These are phyloP conservation scores for Serendipita sp. DNA, from an alignment of 768 basidiomycete species.

Conservation along the genomic window DNA sequence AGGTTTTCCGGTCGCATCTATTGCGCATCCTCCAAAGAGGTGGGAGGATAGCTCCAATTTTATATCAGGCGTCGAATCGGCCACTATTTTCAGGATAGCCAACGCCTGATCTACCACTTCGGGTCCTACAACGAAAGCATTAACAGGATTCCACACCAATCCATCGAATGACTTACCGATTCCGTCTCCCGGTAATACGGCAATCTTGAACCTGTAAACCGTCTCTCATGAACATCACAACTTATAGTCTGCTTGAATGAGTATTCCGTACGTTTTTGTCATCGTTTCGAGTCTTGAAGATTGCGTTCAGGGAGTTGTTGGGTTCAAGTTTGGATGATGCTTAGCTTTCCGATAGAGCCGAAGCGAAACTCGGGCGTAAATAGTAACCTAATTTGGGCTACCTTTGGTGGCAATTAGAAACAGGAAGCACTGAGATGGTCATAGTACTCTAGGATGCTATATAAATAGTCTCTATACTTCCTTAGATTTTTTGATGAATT, in stretches of 20 bases:
- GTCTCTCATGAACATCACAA: not conserved
- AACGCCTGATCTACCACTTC: conserved; percentile 79
- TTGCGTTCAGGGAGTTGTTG: too few relatives aligned
- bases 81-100: conserved; percentile 61
- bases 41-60: conserved; percentile 60
- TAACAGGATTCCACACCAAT: not conserved
- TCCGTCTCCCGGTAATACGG: conserved; percentile 88
- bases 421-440: too few relatives aligned
- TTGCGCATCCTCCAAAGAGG: conserved; percentile 84
- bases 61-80: conserved; percentile 43
- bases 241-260: not conserved
- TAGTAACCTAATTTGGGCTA: not conserved
- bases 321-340: too few relatives aligned
- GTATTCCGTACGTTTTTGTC: not conserved
- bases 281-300: not conserved
- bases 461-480: too few relatives aligned
- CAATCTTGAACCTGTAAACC: conserved; percentile 62
- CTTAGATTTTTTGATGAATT: too few relatives aligned
- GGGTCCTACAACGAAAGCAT: conserved; percentile 41
- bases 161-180: conserved; percentile 45
- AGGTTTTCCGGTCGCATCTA: conserved; percentile 75
- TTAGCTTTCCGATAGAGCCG: too few relatives aligned
- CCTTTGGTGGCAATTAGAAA: not conserved
- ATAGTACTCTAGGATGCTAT: too few relatives aligned
- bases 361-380: conserved; percentile 4